Evolutionary conservation across 768 basidiomycete genomes (phyloP).

Genomic region (Trametes cubensis): DNA sequence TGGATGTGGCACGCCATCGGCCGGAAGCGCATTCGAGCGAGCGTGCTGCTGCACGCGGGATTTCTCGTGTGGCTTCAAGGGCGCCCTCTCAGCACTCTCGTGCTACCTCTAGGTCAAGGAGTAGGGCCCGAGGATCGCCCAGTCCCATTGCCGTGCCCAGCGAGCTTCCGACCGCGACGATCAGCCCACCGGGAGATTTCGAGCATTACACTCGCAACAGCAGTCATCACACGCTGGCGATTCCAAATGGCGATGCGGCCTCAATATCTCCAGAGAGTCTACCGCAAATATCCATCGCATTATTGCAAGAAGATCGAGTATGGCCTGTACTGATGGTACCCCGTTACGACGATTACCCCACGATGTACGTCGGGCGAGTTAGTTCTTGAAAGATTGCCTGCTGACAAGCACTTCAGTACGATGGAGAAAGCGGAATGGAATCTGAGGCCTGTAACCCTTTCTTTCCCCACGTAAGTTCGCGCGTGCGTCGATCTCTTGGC

Average conservation of each 20-base stretch:
- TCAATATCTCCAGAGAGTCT: background rate
- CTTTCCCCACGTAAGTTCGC: slow-evolving; percentile 12
- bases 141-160: background rate
- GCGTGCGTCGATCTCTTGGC: background rate
- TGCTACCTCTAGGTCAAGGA: slow-evolving; percentile 15
- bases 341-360: slow-evolving; percentile 18
- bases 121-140: background rate
- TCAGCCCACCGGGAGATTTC: background rate
- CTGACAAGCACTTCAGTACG: background rate
- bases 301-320: slow-evolving; percentile 6
- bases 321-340: slow-evolving; percentile 14
- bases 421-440: slow-evolving; percentile 3
- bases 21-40: slow-evolving; percentile 14
- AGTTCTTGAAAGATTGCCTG: too few relatives aligned
- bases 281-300: background rate
- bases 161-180: slow-evolving; percentile 1
- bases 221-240: background rate
- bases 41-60: slow-evolving; percentile 21
- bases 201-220: background rate
- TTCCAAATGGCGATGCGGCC: slow-evolving; percentile 2
- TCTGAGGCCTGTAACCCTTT: slow-evolving; percentile 14
- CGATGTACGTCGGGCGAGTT: background rate
- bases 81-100: slow-evolving; percentile 10
- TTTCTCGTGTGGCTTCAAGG: slow-evolving; percentile 16
- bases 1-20: background rate